A percentile compares a stretch with the other conserved stretches of the same genome.
Evolutionary conservation across 305 asterid species (phyloP).

Genomic region (Plantago rigida): DNA sequence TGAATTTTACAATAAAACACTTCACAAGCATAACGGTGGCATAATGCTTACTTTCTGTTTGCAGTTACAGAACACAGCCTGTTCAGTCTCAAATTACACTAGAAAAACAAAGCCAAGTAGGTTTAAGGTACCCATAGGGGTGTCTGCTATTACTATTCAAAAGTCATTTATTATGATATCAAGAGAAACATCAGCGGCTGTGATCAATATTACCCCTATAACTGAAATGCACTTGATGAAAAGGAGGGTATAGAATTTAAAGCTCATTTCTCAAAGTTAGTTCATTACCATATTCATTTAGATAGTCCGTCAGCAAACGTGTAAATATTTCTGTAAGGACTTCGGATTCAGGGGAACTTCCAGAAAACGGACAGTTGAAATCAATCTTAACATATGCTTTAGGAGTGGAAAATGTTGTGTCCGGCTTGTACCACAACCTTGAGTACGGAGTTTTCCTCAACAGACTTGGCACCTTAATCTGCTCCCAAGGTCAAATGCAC

Average conservation of each 20-base stretch:
- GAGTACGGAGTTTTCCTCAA: constrained; percentile 71
- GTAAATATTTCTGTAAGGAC: constrained; percentile 81
- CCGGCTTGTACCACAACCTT: constrained; percentile 93
- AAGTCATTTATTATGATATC: neutral
- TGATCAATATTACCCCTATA: neutral
- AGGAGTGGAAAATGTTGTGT: constrained; percentile 68
- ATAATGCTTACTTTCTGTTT: no score
- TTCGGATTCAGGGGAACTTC: constrained; percentile 74
- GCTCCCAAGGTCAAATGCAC: constrained; percentile 30
- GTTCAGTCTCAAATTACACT: neutral
- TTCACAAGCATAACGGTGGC: neutral
- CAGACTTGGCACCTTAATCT: constrained; percentile 58
- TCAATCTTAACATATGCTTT: constrained; percentile 79
- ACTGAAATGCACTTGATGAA: constrained; percentile 6
- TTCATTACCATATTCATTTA: constrained; percentile 80
- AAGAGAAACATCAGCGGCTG: neutral
- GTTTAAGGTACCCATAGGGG: neutral
- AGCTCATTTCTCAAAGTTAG: constrained; percentile 18
- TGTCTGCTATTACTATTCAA: neutral
- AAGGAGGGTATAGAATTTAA: constrained; percentile 17
- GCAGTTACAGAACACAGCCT: no score
- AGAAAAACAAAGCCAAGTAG: neutral
- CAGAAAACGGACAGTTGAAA: constrained; percentile 77
- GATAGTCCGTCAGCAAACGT: constrained; percentile 80
- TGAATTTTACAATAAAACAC: neutral